Percentiles rank a stretch among this genome's conserved stretches.
Evolutionary conservation across 345 rosid genomes (phyloP).

Genomic region (Syzygium aqueum): DNA sequence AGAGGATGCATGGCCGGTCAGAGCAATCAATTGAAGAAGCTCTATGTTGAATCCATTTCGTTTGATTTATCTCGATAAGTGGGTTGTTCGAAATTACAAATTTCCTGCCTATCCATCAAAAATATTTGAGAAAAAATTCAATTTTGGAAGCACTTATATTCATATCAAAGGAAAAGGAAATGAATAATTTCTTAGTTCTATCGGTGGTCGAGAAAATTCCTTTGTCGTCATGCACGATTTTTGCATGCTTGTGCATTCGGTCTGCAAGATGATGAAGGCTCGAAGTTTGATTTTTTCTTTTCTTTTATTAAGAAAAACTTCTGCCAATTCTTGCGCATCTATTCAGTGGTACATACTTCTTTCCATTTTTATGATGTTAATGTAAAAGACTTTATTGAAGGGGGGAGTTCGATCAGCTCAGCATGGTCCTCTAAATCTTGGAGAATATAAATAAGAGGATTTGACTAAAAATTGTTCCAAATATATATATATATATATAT

Average conservation of each 20-base stretch:
- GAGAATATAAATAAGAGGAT: not conserved
- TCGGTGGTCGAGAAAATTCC: too few species aligned
- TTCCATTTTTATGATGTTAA: not conserved
- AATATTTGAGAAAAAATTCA: not conserved
- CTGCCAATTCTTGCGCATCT: too few species aligned
- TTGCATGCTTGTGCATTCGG: too few species aligned
- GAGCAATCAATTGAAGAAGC: not conserved
- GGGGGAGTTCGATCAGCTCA: not conserved
- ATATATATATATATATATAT: too few species aligned
- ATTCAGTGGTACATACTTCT: too few species aligned
- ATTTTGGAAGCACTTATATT: accelerated
- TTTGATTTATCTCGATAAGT: not conserved
- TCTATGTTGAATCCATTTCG: not conserved
- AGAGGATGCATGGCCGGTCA: not conserved
- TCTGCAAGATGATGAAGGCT: too few species aligned
- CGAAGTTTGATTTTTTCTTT: too few species aligned
- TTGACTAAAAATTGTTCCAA: not conserved
- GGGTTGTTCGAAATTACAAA: not conserved
- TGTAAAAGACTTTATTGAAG: not conserved
- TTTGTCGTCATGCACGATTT: too few species aligned
- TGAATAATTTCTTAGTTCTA: too few species aligned
- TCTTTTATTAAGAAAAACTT: too few species aligned
- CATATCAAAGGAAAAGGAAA: not conserved
- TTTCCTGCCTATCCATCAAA: not conserved
- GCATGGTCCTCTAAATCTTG: not conserved